A percentile compares a stretch with the other conserved stretches of the same genome.
phyloP scores from a whole-genome alignment of 2,329 filamentous ascomycete species.

The Paraphaeosphaeria sporulosa region DNA sequence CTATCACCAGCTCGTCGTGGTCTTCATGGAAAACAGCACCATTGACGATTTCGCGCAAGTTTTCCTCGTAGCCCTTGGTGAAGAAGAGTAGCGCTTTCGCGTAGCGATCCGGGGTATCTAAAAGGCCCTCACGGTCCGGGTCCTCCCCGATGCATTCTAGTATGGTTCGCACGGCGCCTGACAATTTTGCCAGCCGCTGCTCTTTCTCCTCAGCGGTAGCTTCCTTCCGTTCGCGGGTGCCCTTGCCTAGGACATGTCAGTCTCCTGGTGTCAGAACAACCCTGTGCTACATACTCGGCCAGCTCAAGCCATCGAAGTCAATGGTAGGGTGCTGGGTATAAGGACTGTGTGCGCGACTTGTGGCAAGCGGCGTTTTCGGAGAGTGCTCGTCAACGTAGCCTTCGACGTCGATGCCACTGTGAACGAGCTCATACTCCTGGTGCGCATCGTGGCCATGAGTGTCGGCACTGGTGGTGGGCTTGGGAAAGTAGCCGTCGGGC shows the following conservation, averaged over 20 bases:
- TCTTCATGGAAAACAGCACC: constrained; percentile 94
- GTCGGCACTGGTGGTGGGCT: constrained; percentile 26
- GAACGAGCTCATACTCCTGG: constrained; percentile 27
- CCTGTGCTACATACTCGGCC: constrained; percentile 55
- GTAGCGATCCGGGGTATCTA: constrained; percentile 81
- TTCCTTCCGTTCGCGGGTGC: constrained; percentile 69
- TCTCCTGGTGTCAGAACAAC: background rate
- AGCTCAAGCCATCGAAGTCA: constrained; percentile 64
- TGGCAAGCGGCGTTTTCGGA: constrained; percentile 60
- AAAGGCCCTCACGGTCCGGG: constrained; percentile 68
- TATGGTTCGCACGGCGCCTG: constrained; percentile 69
- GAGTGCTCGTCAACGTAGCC: constrained; percentile 61
- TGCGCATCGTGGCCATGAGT: constrained; percentile 24
- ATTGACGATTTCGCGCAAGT: constrained; percentile 90
- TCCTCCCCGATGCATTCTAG: constrained; percentile 73
- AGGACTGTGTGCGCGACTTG: constrained; percentile 60
- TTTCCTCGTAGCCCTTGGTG: constrained; percentile 96
- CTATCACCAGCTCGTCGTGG: constrained; percentile 96
- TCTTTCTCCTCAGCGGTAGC: constrained; percentile 65
- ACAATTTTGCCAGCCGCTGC: constrained; percentile 66
- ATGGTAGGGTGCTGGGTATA: constrained; percentile 60
- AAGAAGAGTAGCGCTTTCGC: constrained; percentile 96
- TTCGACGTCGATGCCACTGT: constrained; percentile 52
- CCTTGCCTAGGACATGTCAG: constrained; percentile 56
- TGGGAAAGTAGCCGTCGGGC: constrained; percentile 41